These are phyloP conservation scores for Ceratobasidium papillatum DNA, from an alignment of 1,284 basidiomycete species.

Conservation along the genomic window DNA sequence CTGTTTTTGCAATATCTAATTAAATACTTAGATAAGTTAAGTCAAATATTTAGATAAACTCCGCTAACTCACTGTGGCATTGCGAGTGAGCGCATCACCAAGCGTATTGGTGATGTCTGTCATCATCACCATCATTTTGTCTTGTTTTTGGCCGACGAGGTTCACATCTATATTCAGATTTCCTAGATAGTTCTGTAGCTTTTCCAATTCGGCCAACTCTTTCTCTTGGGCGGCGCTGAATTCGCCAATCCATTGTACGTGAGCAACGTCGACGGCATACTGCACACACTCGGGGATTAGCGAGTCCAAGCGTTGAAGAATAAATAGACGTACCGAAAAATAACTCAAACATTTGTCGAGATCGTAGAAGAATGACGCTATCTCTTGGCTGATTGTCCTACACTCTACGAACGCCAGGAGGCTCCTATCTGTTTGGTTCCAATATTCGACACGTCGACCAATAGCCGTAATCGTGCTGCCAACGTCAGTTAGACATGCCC, in stretches of 20 bases:
- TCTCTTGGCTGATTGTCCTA: constrained; percentile 10
- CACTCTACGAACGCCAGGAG: constrained; percentile 1
- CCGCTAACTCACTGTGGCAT: background rate
- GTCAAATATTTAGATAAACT: background rate
- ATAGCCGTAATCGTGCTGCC: constrained; percentile 4
- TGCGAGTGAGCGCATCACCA: background rate
- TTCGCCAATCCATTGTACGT: background rate
- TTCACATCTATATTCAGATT: background rate
- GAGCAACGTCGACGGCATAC: background rate
- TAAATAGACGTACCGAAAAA: background rate
- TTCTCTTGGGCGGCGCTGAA: background rate
- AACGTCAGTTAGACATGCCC: background rate
- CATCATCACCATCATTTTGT: background rate
- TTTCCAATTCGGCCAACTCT: background rate
- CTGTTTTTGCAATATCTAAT: background rate
- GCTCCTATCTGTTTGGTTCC: background rate
- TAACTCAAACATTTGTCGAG: background rate
- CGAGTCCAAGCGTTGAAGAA: background rate
- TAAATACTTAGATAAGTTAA: background rate
- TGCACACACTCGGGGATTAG: background rate
- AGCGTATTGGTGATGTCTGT: background rate
- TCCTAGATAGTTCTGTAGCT: background rate
- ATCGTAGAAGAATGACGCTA: background rate
- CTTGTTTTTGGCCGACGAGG: background rate
- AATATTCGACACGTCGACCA: background rate